Evolutionary conservation across 1,139 yeast species (phyloP).

Genomic region (Blastobotrys persicus): DNA sequence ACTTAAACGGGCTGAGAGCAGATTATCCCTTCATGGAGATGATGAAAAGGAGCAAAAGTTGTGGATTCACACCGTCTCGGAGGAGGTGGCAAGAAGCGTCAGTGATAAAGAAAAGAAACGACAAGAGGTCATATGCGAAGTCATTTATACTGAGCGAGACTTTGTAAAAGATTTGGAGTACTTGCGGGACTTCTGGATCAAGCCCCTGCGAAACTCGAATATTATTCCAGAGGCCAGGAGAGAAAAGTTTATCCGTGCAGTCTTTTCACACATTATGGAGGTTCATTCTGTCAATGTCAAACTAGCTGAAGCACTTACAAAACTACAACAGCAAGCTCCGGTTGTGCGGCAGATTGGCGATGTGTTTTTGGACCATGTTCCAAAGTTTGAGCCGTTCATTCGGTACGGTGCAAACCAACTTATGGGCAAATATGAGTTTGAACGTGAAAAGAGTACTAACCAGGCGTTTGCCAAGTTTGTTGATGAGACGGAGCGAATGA

Average conservation of each 20-base stretch:
- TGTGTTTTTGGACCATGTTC: constrained; percentile 76
- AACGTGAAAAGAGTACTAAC: constrained; percentile 87
- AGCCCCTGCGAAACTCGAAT: constrained; percentile 81
- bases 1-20: constrained; percentile 74
- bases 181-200: constrained; percentile 88
- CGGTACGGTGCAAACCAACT: constrained; percentile 95
- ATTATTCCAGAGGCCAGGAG: constrained; percentile 87
- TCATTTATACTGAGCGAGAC: constrained; percentile 90
- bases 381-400: constrained; percentile 87
- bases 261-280: constrained; percentile 86
- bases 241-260: constrained; percentile 86
- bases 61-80: constrained; percentile 93
- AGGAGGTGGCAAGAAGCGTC: constrained; percentile 70
- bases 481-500: constrained; percentile 85
- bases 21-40: constrained; percentile 69
- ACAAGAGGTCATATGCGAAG: constrained; percentile 93
- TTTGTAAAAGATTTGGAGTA: constrained; percentile 94
- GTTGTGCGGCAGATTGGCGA: constrained; percentile 87
- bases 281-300: constrained; percentile 78
- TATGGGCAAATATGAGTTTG: constrained; percentile 93
- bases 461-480: constrained; percentile 88
- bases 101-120: constrained; percentile 87
- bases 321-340: constrained; percentile 85
- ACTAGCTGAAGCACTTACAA: constrained; percentile 83
- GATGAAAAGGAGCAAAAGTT: constrained; percentile 82